Percentiles rank a stretch among this genome's conserved stretches.
phyloP scores from a whole-genome alignment of 2,329 filamentous ascomycete species.

The Diaporthe ampelina region DNA sequence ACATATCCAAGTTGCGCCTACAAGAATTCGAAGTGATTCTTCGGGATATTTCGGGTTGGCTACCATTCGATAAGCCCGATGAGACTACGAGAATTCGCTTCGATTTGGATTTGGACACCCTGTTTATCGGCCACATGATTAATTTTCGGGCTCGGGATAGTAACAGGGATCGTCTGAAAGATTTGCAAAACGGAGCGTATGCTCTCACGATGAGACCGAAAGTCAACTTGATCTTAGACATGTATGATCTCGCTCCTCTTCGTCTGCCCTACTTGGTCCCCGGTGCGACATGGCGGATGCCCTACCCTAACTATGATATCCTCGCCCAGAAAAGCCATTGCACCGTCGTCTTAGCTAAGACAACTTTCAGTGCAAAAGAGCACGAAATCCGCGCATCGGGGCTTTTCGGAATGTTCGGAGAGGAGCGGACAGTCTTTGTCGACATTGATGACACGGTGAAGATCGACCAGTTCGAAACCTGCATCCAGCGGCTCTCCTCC shows the following conservation, averaged over 20 bases:
- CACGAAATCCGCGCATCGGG: neutral
- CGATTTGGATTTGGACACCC: neutral
- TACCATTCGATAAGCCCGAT: no score
- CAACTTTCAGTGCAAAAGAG: neutral
- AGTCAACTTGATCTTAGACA: neutral
- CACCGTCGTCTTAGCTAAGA: neutral
- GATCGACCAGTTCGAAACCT: neutral
- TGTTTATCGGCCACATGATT: neutral
- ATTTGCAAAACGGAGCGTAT: neutral
- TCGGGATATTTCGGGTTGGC: no score
- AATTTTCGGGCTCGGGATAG: no score
- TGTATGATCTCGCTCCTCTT: rapidly evolving
- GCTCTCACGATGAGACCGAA: neutral
- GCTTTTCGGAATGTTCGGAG: conserved; percentile 10
- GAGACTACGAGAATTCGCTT: neutral
- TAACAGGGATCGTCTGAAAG: neutral
- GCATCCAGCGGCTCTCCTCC: no score
- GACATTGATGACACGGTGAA: neutral
- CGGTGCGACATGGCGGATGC: neutral
- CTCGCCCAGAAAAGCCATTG: neutral
- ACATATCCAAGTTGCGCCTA: neutral
- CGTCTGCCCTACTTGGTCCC: neutral
- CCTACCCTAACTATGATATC: neutral
- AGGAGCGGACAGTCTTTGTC: neutral
- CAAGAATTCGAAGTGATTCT: neutral